Percentiles rank a stretch among this genome's conserved stretches.
Evolutionary conservation across 1,284 basidiomycete genomes (phyloP).

Genomic region (Malassezia japonica): DNA sequence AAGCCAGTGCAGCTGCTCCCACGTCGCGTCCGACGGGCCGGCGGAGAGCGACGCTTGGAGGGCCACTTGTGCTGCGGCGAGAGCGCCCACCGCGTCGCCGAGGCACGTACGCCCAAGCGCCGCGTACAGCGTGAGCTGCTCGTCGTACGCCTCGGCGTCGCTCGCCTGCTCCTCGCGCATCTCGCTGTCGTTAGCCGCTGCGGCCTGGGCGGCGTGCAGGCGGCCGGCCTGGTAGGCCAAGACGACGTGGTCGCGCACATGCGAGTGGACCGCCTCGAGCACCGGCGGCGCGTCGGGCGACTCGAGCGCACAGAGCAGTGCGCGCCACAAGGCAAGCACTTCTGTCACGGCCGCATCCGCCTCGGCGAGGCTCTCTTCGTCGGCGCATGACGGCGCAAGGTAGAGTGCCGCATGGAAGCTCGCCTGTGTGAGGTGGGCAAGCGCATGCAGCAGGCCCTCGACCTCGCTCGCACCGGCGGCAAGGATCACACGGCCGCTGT

Average conservation of each 20-base stretch:
- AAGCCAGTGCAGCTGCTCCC: constrained; percentile 44
- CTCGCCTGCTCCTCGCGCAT: constrained; percentile 23
- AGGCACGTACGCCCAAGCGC: constrained; percentile 24
- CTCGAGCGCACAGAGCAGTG: not conserved
- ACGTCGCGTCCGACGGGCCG: constrained; percentile 19
- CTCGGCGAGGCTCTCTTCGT: constrained; percentile 9
- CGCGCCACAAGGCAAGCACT: constrained; percentile 7
- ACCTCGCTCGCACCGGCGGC: not conserved
- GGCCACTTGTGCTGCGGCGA: constrained; percentile 19
- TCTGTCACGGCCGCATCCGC: constrained; percentile 9
- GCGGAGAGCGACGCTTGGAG: constrained; percentile 18
- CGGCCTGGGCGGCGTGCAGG: constrained; percentile 16
- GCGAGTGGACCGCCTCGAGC: constrained; percentile 19
- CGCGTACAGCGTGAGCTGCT: constrained; percentile 35
- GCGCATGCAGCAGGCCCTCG: not conserved
- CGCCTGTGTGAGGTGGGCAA: constrained; percentile 2
- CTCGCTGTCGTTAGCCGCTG: constrained; percentile 17
- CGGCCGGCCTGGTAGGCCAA: constrained; percentile 29
- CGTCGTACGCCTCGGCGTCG: constrained; percentile 35
- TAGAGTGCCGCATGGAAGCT: constrained; percentile 6
- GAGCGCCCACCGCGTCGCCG: constrained; percentile 17
- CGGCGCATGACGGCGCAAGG: constrained; percentile 21
- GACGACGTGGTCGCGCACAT: constrained; percentile 31
- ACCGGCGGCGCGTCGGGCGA: constrained; percentile 1
- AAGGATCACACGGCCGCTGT: constrained; percentile 1